These are phyloP conservation scores for Fusarium musae DNA, from an alignment of 2,329 filamentous ascomycete genomes.

Conservation along the genomic window DNA sequence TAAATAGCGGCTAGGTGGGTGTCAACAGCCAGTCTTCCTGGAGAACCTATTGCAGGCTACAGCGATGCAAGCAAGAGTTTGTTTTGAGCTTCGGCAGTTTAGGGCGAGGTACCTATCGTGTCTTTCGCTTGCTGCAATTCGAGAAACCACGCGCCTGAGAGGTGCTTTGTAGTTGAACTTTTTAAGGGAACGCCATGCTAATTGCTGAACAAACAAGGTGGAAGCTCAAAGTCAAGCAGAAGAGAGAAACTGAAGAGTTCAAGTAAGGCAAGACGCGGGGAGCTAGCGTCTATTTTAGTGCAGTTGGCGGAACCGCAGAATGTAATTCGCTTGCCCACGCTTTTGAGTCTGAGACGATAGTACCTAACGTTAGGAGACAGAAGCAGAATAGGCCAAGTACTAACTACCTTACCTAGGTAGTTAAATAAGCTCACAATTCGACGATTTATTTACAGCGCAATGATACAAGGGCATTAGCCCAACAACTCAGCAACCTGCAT, in stretches of 20 bases:
- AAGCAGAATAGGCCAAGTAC: background rate
- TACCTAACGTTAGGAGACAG: background rate
- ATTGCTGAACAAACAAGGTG: slow-evolving; percentile 8
- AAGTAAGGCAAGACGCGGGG: slow-evolving; percentile 43
- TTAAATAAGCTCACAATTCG: background rate
- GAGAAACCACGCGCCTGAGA: background rate
- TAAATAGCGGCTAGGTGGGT: slow-evolving; percentile 8
- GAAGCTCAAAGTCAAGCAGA: slow-evolving; percentile 3
- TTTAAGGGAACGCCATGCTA: background rate
- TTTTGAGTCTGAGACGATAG: slow-evolving; percentile 12
- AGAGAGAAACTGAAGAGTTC: slow-evolving; percentile 20
- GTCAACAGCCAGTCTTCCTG: slow-evolving; percentile 17
- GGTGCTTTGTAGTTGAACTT: background rate
- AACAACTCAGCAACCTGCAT: background rate
- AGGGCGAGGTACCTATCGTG: background rate
- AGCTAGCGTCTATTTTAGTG: slow-evolving; percentile 44
- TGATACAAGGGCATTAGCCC: background rate
- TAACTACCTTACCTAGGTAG: too few relatives aligned
- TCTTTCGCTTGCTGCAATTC: background rate
- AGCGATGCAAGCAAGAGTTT: slow-evolving; percentile 5
- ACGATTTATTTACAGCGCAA: background rate
- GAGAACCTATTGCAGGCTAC: slow-evolving; percentile 17
- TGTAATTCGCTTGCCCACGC: slow-evolving; percentile 7
- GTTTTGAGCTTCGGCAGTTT: background rate
- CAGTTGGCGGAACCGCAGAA: slow-evolving; percentile 39